These are phyloP conservation scores for Pyronema omphalodes DNA, from an alignment of 495 filamentous ascomycete species.

Conservation along the genomic window DNA sequence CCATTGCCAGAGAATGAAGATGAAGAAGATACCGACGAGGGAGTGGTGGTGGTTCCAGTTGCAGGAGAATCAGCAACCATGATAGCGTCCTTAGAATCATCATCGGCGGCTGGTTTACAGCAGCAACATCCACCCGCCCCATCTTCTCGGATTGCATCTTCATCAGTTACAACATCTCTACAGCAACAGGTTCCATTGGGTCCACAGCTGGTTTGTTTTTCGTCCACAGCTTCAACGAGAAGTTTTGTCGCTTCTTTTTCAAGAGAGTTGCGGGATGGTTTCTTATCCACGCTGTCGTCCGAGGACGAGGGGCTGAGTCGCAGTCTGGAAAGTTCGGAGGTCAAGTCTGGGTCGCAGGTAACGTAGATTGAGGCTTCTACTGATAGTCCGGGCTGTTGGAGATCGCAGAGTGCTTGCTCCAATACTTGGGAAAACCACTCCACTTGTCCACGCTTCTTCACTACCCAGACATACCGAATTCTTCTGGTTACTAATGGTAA, in stretches of 20 bases:
- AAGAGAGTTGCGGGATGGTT: neutral
- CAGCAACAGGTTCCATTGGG: constrained; percentile 34
- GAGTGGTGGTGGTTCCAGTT: neutral
- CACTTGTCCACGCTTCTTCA: constrained; percentile 50
- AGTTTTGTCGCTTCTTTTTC: neutral
- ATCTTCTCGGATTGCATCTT: constrained; percentile 26
- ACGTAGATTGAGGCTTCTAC: constrained; percentile 41
- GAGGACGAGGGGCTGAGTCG: neutral
- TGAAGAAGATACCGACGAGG: constrained; percentile 14
- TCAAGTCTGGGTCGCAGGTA: constrained; percentile 37
- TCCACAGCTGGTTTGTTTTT: neutral
- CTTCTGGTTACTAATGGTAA: constrained; percentile 40
- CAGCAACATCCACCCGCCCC: constrained; percentile 9
- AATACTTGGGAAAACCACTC: constrained; percentile 49
- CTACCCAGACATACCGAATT: constrained; percentile 54
- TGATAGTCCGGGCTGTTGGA: constrained; percentile 25
- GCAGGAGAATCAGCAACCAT: neutral
- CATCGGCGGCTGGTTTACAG: neutral
- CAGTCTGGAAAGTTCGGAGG: neutral
- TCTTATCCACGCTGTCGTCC: neutral
- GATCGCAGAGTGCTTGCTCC: constrained; percentile 33
- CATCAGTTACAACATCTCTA: constrained; percentile 32
- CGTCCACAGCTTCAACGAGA: neutral
- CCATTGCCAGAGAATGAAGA: neutral
- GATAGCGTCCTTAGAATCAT: too few species aligned